Conservation (phyloP, 2,329 filamentous ascomycete species). For the Macrophomina phaseolina region DNA sequence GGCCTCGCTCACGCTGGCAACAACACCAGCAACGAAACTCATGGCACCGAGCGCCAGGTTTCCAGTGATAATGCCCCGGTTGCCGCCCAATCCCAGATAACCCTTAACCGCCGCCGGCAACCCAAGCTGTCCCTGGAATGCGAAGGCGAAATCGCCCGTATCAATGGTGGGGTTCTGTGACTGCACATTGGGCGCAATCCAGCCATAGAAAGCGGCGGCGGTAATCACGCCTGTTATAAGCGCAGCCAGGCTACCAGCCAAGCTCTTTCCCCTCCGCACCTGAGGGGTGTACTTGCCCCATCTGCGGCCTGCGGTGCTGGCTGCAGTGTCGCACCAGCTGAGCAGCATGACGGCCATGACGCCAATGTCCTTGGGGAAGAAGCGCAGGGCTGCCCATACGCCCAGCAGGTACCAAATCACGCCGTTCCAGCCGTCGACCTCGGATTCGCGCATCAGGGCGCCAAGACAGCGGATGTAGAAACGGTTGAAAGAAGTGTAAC, state of each 20-base stretch:
- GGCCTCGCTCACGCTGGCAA: slow-evolving; percentile 87
- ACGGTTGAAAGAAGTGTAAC: slow-evolving; percentile 79
- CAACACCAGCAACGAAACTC: slow-evolving; percentile 85
- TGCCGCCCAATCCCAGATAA: slow-evolving; percentile 65
- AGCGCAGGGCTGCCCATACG: slow-evolving; percentile 81
- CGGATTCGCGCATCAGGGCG: slow-evolving; percentile 94
- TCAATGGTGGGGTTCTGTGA: slow-evolving; percentile 39
- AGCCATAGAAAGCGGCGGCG: slow-evolving; percentile 87
- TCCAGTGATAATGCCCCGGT: slow-evolving; percentile 69
- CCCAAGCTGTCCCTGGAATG: slow-evolving; percentile 79
- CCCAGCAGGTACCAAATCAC: slow-evolving; percentile 97
- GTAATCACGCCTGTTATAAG: slow-evolving; percentile 82
- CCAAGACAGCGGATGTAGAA: slow-evolving; percentile 85
- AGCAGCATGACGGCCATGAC: slow-evolving; percentile 88
- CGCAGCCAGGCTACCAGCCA: slow-evolving; percentile 86
- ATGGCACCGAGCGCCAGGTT: slow-evolving; percentile 76
- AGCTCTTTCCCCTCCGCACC: slow-evolving; percentile 84
- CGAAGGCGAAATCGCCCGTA: slow-evolving; percentile 65
- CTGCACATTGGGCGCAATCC: slow-evolving; percentile 66
- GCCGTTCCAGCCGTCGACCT: slow-evolving; percentile 92
- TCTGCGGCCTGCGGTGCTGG: slow-evolving; percentile 88
- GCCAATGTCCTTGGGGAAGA: slow-evolving; percentile 91
- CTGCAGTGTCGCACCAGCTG: slow-evolving; percentile 97
- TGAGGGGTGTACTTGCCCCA: slow-evolving; percentile 89
- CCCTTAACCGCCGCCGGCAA: slow-evolving; percentile 67